Conservation (phyloP, 2,329 filamentous ascomycete species). For the Periconia digitata region DNA sequence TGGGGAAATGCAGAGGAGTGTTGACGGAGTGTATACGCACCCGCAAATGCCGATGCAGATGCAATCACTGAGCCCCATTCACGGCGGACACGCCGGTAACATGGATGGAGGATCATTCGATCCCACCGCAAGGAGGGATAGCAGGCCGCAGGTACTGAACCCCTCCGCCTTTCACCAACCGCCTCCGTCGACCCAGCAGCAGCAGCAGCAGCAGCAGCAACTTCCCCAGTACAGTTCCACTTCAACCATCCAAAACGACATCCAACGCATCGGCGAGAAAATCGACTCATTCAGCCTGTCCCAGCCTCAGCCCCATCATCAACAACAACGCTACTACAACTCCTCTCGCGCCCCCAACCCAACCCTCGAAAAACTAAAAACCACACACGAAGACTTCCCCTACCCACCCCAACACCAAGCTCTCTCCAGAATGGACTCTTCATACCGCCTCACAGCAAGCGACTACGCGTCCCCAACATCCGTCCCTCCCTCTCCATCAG, state of each 20-base stretch:
- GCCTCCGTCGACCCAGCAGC: not conserved
- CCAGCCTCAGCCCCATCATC: conserved; percentile 1
- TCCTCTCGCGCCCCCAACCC: conserved; percentile 9
- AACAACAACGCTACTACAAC: not conserved
- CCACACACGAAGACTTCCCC: conserved; percentile 28
- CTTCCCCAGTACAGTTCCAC: conserved; percentile 18
- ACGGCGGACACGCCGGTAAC: not conserved
- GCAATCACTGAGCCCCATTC: not conserved
- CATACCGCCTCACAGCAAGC: conserved; percentile 18
- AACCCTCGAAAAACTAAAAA: conserved; percentile 25
- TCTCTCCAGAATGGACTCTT: conserved; percentile 9
- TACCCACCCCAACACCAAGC: conserved; percentile 8
- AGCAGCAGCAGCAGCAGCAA: not conserved
- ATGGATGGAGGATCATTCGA: not conserved
- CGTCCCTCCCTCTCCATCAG: no score
- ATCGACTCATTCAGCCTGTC: conserved; percentile 29
- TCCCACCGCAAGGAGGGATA: not conserved
- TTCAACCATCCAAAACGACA: conserved; percentile 29
- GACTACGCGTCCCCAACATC: conserved; percentile 12
- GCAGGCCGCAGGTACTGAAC: not conserved
- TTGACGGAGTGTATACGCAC: not conserved
- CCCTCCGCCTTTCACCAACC: conserved; percentile 6
- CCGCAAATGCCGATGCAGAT: not conserved
- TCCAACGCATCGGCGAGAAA: conserved; percentile 34
- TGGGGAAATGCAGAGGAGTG: not conserved